Evolutionary conservation across 2,329 filamentous ascomycete species (phyloP).

Genomic region (Botrytis fabae): DNA sequence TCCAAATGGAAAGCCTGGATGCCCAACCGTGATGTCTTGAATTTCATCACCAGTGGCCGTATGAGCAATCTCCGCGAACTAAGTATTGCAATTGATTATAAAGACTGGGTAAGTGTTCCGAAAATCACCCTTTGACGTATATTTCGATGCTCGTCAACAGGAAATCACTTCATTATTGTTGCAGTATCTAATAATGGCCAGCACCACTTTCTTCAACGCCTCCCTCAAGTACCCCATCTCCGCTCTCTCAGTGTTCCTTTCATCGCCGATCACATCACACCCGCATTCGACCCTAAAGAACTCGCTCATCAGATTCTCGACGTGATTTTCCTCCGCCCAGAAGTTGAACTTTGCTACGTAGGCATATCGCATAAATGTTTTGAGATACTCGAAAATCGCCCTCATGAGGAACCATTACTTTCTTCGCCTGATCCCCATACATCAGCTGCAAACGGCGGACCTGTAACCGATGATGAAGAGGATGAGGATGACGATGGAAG

Average conservation of each 20-base stretch:
- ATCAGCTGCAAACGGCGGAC: conserved; percentile 42
- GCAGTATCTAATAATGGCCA: conserved; percentile 23
- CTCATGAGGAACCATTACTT: conserved; percentile 45
- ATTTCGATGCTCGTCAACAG: background rate
- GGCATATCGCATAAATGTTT: conserved; percentile 78
- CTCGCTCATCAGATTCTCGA: conserved; percentile 75
- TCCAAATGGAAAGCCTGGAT: conserved; percentile 69
- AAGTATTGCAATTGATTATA: conserved; percentile 70
- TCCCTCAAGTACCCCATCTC: conserved; percentile 69
- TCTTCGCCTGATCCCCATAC: conserved; percentile 33
- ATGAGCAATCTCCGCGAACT: conserved; percentile 73
- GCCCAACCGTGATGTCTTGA: conserved; percentile 65
- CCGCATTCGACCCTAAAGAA: conserved; percentile 62
- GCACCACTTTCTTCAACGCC: conserved; percentile 76
- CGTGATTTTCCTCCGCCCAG: conserved; percentile 72
- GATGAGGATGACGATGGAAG: conserved; percentile 51
- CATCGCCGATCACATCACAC: conserved; percentile 61
- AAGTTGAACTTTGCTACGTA: conserved; percentile 76
- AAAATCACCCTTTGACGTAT: background rate
- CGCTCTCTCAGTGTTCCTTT: conserved; percentile 70
- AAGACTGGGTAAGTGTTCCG: conserved; percentile 70
- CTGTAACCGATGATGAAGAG: conserved; percentile 47
- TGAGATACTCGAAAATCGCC: conserved; percentile 69
- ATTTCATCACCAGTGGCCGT: conserved; percentile 73
- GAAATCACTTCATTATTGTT: background rate